Base-by-base conservation (phyloP, 2,329 filamentous ascomycete species). In the Cylindrodendrum hubeiense region DNA sequence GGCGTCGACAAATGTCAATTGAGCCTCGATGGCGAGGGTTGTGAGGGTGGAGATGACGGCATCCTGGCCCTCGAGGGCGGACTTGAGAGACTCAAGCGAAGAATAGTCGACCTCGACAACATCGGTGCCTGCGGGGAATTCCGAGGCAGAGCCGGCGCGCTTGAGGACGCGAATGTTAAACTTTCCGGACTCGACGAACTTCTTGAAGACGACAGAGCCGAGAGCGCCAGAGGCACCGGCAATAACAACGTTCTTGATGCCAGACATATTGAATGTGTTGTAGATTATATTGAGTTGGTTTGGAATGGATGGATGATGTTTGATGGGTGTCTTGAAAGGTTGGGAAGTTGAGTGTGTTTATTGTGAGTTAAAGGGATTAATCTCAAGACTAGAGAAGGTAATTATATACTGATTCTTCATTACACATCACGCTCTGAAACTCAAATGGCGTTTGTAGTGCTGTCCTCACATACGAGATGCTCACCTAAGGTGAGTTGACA, bases 51-150 rank as follows among this genome's bases (percentile, higher is more conserved):
- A 76, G 28, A 91, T 75, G 19, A 90, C 80, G 1, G 85, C 89
- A 66, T 91, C 88, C 62, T 89, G 84, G 56, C 84, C 87, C 55
- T 82, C 70, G 52, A 91, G 83, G 0, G 85, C 86, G 1, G 79
- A 67, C 1, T 77, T 82, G 15, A 91, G 81, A 22, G 85, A 84
- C 0, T 82, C 75, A 3, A 83, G 74, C 2, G 82, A 83, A 15
- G 82, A 78, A 51, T 79, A 78, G 70, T 81, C 82, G 28, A 80
- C 75, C 22, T 80, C 73, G 4, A 75, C 65, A n/a, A 79, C 76
- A 4, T 77, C 73, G 17, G 68, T 69, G 10, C 70, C 72, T 1
- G 65, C 33, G 9, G 77, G 77, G 60, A 78, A 78, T 2, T 76
- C 75, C 0, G 79, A 76, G 2, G 64, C 71, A 7, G 87, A 89